phyloP scores from a whole-genome alignment of 1,284 basidiomycete species.

The Pulveroboletus sp. region DNA sequence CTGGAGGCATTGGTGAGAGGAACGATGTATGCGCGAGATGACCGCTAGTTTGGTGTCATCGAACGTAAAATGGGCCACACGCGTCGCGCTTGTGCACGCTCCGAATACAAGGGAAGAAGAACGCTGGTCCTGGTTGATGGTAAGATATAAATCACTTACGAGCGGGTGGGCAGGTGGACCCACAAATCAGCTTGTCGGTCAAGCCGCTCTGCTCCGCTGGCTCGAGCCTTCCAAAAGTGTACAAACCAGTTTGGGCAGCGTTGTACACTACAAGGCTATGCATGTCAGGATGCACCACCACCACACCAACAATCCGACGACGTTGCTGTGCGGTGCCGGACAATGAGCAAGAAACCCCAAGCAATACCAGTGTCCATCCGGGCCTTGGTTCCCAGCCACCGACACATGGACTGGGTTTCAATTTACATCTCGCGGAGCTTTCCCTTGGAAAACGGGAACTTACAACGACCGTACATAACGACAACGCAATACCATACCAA shows the following conservation, averaged over 20 bases:
- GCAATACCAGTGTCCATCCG: too few species aligned
- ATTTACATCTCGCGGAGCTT: neutral
- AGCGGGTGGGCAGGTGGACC: conserved; percentile 18
- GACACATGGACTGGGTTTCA: too few species aligned
- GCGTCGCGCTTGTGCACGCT: conserved; percentile 11
- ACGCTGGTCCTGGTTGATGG: neutral
- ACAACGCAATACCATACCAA: too few species aligned
- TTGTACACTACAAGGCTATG: conserved; percentile 12
- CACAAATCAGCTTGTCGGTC: conserved; percentile 18
- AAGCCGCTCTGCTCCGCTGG: conserved; percentile 6
- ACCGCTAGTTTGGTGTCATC: neutral
- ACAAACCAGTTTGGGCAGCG: neutral
- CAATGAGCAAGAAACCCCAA: neutral
- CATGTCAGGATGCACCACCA: neutral
- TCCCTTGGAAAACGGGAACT: too few species aligned
- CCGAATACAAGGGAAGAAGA: conserved; percentile 3
- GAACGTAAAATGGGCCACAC: neutral
- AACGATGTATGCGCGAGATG: conserved; percentile 5
- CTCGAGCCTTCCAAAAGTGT: conserved; percentile 24
- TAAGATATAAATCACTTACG: neutral
- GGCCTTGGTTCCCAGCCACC: too few species aligned
- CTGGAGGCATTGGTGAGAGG: conserved; percentile 15
- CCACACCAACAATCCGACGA: neutral
- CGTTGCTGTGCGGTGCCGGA: neutral
- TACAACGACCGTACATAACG: too few species aligned